Evolutionary conservation across 352 stramenopile species (phyloP).

Genomic region (Pythium diclinum): DNA sequence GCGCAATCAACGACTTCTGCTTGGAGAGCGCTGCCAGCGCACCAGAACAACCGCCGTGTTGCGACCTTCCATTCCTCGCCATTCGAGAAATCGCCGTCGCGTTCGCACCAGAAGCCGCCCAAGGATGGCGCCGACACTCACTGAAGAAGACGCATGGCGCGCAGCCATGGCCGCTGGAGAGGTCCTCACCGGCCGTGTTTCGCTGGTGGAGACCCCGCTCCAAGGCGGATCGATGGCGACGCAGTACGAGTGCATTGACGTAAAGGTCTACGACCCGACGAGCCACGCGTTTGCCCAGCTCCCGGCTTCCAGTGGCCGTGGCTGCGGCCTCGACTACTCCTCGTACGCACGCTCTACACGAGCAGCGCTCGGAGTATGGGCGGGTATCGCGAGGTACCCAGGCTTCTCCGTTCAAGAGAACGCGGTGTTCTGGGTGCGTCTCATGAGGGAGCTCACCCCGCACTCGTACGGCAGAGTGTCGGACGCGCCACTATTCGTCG

Average conservation of each 20-base stretch:
- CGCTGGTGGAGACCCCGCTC: slow-evolving; percentile 3
- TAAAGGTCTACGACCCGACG: slow-evolving; percentile 11
- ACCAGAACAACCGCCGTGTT: background rate
- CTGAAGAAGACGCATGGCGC: slow-evolving; percentile 9
- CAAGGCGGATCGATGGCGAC: background rate
- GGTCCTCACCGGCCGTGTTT: background rate
- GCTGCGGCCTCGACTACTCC: background rate
- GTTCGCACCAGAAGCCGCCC: background rate
- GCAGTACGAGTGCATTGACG: slow-evolving; percentile 14
- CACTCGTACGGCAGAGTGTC: background rate
- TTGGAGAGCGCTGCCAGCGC: background rate
- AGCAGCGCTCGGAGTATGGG: slow-evolving; percentile 3
- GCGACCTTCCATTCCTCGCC: background rate
- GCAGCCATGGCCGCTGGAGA: slow-evolving; percentile 2
- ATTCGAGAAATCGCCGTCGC: background rate
- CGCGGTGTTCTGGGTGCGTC: slow-evolving; percentile 8
- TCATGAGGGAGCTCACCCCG: background rate
- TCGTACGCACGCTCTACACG: slow-evolving; percentile 8
- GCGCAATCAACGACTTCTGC: background rate
- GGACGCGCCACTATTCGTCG: slow-evolving; percentile 8
- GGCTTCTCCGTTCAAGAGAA: slow-evolving; percentile 7
- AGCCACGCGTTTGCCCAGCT: slow-evolving; percentile 7
- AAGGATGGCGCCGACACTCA: background rate
- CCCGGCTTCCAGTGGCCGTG: background rate
- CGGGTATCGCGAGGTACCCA: background rate